Evolutionary conservation across 495 filamentous ascomycete species (phyloP).

Genomic region (Aspergillus affinis): DNA sequence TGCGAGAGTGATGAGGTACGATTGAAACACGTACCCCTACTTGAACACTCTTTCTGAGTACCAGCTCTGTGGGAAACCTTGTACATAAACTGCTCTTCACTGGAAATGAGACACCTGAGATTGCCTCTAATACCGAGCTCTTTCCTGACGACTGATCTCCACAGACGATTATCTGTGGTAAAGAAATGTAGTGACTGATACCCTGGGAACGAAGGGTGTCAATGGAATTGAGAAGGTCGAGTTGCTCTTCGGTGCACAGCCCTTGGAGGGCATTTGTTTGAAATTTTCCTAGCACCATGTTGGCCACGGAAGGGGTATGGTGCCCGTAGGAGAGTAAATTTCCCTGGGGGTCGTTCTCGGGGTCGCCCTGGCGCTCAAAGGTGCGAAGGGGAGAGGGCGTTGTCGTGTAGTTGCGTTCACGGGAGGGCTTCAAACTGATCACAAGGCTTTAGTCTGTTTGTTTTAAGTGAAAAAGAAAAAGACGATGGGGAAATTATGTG

Average conservation of each 20-base stretch:
- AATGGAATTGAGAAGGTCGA: slow-evolving; percentile 55
- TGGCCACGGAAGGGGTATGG: no score
- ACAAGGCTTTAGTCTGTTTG: no score
- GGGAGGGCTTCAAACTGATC: no score
- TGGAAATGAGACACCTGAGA: slow-evolving; percentile 63
- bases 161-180: slow-evolving; percentile 63
- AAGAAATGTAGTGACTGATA: slow-evolving; percentile 53
- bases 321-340: no score
- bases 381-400: no score
- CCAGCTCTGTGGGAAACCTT: slow-evolving; percentile 57
- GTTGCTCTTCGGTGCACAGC: slow-evolving; percentile 37
- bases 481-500: no score
- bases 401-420: no score
- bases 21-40: slow-evolving; percentile 37
- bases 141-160: slow-evolving; percentile 21
- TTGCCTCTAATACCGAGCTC: slow-evolving; percentile 63
- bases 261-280: no score
- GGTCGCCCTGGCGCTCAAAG: no score
- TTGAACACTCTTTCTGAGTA: slow-evolving; percentile 49
- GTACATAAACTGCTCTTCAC: slow-evolving; percentile 53
- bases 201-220: slow-evolving; percentile 56
- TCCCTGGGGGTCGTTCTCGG: no score
- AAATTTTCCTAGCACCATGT: no score
- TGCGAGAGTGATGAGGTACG: slow-evolving; percentile 30
- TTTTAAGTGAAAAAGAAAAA: no score